Base-by-base conservation (phyloP, 371 early-diverging fungal species). In the Lichtheimia ornata region DNA sequence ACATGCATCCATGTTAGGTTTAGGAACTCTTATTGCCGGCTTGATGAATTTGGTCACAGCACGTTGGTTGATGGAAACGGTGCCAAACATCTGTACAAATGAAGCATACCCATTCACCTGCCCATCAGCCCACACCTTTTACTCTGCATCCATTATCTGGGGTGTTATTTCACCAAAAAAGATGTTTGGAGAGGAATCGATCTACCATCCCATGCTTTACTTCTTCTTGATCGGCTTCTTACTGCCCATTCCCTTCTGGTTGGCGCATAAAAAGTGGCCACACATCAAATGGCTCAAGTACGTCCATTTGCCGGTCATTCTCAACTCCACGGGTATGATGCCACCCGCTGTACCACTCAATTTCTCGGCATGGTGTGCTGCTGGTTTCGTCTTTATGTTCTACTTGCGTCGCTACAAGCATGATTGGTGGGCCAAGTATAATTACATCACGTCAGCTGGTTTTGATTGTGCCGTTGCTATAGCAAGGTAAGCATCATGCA, bases 401-500 rank as follows among this genome's bases (percentile, higher is more conserved):
- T 74, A 70, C 35, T 42, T 87, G 13, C 82, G 81, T 61, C 72
- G 73, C 56, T 83, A 86, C 56, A 69, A 69, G 6, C 64, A 73
- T 25, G 74, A 76, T 0, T 91, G 91, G 91, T 92, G 89, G 83
- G 35, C 35, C 6, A 35, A 35, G 35, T 90, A 89, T 67, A 88
- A 85, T 69, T 91, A 89, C 64, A 79, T 90, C 12, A 76, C 91
- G 5, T 89, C 91, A 6, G 91, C 91, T 5, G 91, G 87, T 1
- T 70, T 91, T 50, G 91, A 91, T 64, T 85, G 88, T 17, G 92
- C 90, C 27, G 68, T 72, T 11, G 84, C 82, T 9, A 63, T 84
- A 35, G 35, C 35, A 35, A 35, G 35, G 35, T 35, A 35, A 35
- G 35, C 9, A 11, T 2, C 2, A 35, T 35, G 9, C 6, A 35